phyloP scores from a whole-genome alignment of 140 eudicot species.

The Oenanthe javanica region DNA sequence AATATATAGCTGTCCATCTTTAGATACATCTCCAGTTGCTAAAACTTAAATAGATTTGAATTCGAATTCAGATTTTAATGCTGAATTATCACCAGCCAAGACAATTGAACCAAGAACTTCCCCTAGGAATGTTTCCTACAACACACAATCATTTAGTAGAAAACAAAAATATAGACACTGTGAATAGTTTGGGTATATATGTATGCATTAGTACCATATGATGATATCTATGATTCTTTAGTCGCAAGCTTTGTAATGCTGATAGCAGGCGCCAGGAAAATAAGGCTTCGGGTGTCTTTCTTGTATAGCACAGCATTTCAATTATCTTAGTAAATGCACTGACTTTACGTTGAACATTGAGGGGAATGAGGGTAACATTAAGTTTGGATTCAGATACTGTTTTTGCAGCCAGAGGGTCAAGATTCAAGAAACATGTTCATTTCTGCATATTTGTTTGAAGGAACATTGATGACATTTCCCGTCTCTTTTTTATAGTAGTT shows the following conservation, averaged over 20 bases:
- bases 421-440: conserved; percentile 51
- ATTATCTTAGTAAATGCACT: conserved; percentile 28
- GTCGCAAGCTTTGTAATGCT: conserved; percentile 35
- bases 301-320: conserved; percentile 23
- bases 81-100: conserved; percentile 29
- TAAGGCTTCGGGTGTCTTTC: conserved; percentile 49
- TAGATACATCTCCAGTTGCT: conserved; percentile 43
- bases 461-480: conserved; percentile 66
- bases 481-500: conserved; percentile 17
- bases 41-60: conserved; percentile 30
- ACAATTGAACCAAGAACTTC: conserved; percentile 71
- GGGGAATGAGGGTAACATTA: conserved; percentile 66
- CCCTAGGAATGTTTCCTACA: conserved; percentile 69
- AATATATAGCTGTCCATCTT: conserved; percentile 40
- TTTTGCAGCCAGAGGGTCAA: conserved; percentile 84
- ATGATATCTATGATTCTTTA: conserved; percentile 38
- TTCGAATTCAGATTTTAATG: conserved; percentile 27
- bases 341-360: conserved; percentile 43
- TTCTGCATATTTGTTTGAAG: conserved; percentile 66
- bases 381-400: conserved; percentile 49
- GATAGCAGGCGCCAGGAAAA: conserved; percentile 50
- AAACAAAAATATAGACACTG: no score
- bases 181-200: no score
- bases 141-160: background rate
- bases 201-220: conserved; percentile 46